Evolutionary conservation across 192 early-diverging fungal species (phyloP), one percentile per base, ranked within the genome.

Genomic region (Backusella circina): DNA sequence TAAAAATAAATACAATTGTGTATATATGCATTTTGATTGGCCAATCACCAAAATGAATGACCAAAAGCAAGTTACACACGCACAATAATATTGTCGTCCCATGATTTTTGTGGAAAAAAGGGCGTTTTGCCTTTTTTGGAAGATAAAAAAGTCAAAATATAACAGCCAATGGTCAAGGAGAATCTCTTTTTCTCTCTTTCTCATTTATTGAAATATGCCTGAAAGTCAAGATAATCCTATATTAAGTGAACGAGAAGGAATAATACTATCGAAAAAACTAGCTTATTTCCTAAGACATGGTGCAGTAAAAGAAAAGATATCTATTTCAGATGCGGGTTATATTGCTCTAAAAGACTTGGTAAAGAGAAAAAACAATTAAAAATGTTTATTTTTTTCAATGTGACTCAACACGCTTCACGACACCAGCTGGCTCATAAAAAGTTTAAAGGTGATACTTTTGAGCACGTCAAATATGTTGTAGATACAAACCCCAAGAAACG

Each of bases 271-370:
- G 36, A 97, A 97, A 78, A 75, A 87, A 3, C 80, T 98, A 12
- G 91, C 94, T 0, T 95, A 93, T 84, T 47, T 97, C 6, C 88
- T 98, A 31, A 90, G 96, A 31, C 97, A 98, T 74, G 91, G 90
- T 28, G 95, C 96, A 8, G 84, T 75, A 28, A 89, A 94, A 69
- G 92, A 95, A 32, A 92, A 92, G 3, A 73, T 98, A 36, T 70
- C 79, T 6, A 90, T 98, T 33, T 82, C 90, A 10, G 65, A 82
- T 2, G 93, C 96, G 79, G 97, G 97, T 31, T 95, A 88, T 79
- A 87, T 95, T 28, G 69, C 77, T 10, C 21, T 98, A 23, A 71
- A 65, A 18, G 93, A 93, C 26, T 82, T 98, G 77, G 84, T 92
- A 80, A n/a, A 18, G 57, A 70, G 18, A 47, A 47, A 47, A 5